Evolutionary conservation across 768 basidiomycete species (phyloP), one percentile per base, ranked within the genome.

Genomic region (Phylloporus sp.): DNA sequence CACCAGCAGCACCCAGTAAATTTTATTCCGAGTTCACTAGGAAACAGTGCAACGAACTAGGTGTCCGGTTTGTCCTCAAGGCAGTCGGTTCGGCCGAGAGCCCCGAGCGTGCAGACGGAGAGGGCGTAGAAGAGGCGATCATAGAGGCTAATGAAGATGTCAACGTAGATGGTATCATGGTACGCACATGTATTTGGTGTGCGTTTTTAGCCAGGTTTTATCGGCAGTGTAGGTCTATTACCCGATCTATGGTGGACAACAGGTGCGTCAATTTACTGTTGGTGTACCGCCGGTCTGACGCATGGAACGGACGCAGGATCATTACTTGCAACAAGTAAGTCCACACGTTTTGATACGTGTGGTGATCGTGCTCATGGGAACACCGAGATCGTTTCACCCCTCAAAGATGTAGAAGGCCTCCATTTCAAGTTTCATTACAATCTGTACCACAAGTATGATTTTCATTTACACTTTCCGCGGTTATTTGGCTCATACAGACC

Each of bases 401-500:
- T 88, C 57, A 99, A 99, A 72, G 97, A 99, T 60, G 97, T 99
- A 54, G 97, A 99, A 71, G 95, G 97, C 3, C 77, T 99, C 47
- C 84, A 99, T 71, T 91, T 91, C 76, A 95, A 95, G 66, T 98
- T 97, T 67, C 88, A 93, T 63, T 90, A 87, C 64, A 95, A 95
- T 68, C 74, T 95, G 48, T 94, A 95, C 69, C 92, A 95, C 77
- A 97, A 95, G 94, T 95, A 58, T 48, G 81, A 57, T 5, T 20
- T 20, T 28, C 28, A 5, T 26, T 31, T 6, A 3, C 20, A 10
- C 28, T 24, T 28, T 45, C n/a, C 13, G 18, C 22, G 16, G 27
- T 16, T 8, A 15, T 15, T 41, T 49, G 11, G 27, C 45, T 48
- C 23, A 29, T 12, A 35, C 2, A 20, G 22, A 10, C 41, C 27